phyloP scores from a whole-genome alignment of 441 rosid genomes.

The Populus tomentosa region DNA sequence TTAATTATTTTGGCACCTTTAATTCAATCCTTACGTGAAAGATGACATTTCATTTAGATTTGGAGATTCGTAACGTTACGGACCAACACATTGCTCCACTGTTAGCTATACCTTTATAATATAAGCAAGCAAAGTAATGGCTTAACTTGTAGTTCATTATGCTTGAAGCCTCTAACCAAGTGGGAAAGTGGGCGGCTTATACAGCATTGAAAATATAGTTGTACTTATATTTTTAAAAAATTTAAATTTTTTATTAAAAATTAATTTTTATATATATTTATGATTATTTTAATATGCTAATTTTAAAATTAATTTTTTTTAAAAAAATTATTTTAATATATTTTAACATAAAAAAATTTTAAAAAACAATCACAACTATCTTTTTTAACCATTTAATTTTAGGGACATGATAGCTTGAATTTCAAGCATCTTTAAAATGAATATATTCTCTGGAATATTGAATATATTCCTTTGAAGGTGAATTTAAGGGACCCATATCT shows the following conservation, averaged over 20 bases:
- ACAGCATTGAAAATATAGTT: too few relatives aligned
- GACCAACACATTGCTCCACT: background rate
- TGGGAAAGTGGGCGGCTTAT: conserved; percentile 25
- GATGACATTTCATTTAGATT: conserved; percentile 20
- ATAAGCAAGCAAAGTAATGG: conserved; percentile 47
- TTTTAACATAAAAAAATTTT: too few relatives aligned
- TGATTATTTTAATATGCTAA: too few relatives aligned
- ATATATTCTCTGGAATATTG: conserved; percentile 53
- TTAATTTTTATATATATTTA: too few relatives aligned
- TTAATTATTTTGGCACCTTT: conserved; percentile 12
- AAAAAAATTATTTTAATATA: too few relatives aligned
- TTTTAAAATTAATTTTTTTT: too few relatives aligned
- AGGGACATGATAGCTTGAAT: conserved; percentile 70
- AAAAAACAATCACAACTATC: too few relatives aligned
- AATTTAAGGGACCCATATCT: conserved; percentile 33
- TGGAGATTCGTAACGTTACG: conserved; percentile 28
- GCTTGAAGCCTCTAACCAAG: conserved; percentile 11
- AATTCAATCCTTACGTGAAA: background rate
- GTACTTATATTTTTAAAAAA: too few relatives aligned
- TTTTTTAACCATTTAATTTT: too few relatives aligned
- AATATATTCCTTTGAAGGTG: conserved; percentile 60
- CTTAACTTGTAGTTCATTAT: conserved; percentile 53
- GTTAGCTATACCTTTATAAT: conserved; percentile 17
- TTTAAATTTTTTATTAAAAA: too few relatives aligned
- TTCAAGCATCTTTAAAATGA: conserved; percentile 75